Evolutionary conservation across 495 filamentous ascomycete species (phyloP).

Genomic region (Aspergillus baeticus): DNA sequence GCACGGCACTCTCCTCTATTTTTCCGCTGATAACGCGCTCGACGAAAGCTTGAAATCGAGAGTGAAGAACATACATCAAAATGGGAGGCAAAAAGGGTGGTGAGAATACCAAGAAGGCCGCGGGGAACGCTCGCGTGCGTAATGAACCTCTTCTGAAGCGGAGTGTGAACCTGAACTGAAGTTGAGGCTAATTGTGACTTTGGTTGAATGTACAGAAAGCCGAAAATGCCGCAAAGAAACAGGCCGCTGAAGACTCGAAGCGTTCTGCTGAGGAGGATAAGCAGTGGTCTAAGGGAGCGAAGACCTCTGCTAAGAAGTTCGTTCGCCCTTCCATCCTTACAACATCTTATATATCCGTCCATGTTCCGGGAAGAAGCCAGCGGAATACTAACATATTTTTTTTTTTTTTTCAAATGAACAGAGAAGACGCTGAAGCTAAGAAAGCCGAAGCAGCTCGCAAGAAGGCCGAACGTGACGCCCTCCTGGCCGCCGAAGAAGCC

Average conservation of each 20-base stretch:
- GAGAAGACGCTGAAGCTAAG: slow-evolving; percentile 81
- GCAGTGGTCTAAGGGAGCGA: slow-evolving; percentile 83
- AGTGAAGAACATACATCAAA: slow-evolving; percentile 6
- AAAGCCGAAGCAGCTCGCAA: slow-evolving; percentile 82
- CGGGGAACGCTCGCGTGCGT: slow-evolving; percentile 72
- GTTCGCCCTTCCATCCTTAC: slow-evolving; percentile 23
- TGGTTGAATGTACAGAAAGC: slow-evolving; percentile 63
- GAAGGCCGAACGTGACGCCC: slow-evolving; percentile 83
- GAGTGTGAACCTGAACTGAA: not conserved
- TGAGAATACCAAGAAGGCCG: slow-evolving; percentile 85
- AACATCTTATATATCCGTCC: not conserved
- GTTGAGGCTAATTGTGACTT: not conserved
- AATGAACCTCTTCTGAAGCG: not conserved
- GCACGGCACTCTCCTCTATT: not conserved
- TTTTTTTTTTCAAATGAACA: slow-evolving; percentile 38
- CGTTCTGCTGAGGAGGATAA: slow-evolving; percentile 65
- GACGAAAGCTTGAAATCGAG: not conserved
- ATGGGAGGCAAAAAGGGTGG: slow-evolving; percentile 63
- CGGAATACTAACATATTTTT: slow-evolving; percentile 17
- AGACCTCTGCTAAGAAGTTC: slow-evolving; percentile 82
- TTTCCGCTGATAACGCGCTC: too few species aligned
- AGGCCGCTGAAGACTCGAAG: slow-evolving; percentile 67
- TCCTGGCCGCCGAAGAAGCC: slow-evolving; percentile 80
- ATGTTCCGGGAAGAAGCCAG: too few species aligned
- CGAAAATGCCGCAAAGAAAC: slow-evolving; percentile 76